These are phyloP conservation scores for Claviceps sp. DNA, from an alignment of 2,329 filamentous ascomycete genomes.

Conservation along the genomic window DNA sequence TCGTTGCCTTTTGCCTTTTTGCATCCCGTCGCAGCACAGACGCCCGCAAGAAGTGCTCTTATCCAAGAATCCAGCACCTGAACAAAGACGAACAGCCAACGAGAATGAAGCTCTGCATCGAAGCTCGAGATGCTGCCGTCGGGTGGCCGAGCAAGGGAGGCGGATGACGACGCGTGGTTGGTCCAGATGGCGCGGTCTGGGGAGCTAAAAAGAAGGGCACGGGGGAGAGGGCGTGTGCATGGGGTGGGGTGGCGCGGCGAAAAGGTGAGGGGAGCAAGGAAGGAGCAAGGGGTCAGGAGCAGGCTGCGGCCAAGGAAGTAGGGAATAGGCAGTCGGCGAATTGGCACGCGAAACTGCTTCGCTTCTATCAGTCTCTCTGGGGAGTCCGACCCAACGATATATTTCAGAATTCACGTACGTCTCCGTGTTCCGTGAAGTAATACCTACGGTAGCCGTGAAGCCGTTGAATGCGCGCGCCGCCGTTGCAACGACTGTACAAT, in stretches of 20 bases:
- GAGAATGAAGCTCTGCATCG: not conserved
- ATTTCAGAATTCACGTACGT: not conserved
- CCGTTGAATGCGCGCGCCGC: not conserved
- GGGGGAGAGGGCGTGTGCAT: not conserved
- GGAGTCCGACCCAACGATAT: not conserved
- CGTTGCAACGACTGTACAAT: not conserved
- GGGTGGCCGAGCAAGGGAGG: constrained; percentile 6
- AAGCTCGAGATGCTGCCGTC: constrained; percentile 1
- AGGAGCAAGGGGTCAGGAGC: not conserved
- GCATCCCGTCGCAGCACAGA: not conserved
- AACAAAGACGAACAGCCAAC: not conserved
- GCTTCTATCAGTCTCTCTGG: not conserved
- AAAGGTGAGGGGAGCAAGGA: not conserved
- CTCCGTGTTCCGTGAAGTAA: too few relatives aligned
- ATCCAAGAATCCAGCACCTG: not conserved
- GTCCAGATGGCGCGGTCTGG: constrained; percentile 16
- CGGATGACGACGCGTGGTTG: constrained; percentile 22
- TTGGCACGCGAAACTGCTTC: not conserved
- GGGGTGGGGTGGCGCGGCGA: too few relatives aligned
- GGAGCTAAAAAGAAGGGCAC: not conserved
- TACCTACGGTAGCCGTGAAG: not conserved
- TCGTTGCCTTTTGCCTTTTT: not conserved
- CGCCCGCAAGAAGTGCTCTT: not conserved
- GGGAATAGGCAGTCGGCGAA: not conserved
- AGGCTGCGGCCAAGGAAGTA: not conserved